phyloP scores from a whole-genome alignment of 2,329 filamentous ascomycete species.

The Ophiostoma quercus region DNA sequence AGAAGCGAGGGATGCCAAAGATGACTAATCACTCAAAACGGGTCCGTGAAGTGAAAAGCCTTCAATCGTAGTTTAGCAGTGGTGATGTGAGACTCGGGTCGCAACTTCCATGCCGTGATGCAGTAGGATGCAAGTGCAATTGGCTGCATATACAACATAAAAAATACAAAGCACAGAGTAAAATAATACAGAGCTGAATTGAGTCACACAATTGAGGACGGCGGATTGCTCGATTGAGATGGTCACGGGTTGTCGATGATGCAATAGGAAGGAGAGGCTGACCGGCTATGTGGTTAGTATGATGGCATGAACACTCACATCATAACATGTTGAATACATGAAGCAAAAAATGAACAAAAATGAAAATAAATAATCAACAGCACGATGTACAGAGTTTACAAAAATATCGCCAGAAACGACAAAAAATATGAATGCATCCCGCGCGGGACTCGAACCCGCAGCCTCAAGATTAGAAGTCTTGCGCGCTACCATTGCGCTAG shows the following conservation, averaged over 20 bases:
- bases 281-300: too few relatives aligned
- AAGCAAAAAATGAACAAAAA: neutral
- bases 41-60: constrained; percentile 1
- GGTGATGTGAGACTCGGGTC: neutral
- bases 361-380: neutral
- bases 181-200: neutral
- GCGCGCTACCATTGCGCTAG: constrained; percentile 54
- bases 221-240: neutral
- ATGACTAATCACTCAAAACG: constrained; percentile 1
- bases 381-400: neutral
- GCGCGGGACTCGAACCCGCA: constrained; percentile 42
- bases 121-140: neutral
- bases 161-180: too few relatives aligned
- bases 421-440: constrained; percentile 35
- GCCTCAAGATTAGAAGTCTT: constrained; percentile 54
- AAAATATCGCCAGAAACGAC: neutral
- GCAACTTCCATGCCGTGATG: neutral
- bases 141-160: too few relatives aligned
- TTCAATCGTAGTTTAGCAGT: neutral
- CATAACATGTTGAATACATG: too few relatives aligned
- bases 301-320: too few relatives aligned
- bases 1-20: neutral
- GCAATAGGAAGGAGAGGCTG: neutral
- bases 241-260: neutral
- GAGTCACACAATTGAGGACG: neutral